Conservation (phyloP, 306 rosid species). For the Boehmeria nivea region DNA sequence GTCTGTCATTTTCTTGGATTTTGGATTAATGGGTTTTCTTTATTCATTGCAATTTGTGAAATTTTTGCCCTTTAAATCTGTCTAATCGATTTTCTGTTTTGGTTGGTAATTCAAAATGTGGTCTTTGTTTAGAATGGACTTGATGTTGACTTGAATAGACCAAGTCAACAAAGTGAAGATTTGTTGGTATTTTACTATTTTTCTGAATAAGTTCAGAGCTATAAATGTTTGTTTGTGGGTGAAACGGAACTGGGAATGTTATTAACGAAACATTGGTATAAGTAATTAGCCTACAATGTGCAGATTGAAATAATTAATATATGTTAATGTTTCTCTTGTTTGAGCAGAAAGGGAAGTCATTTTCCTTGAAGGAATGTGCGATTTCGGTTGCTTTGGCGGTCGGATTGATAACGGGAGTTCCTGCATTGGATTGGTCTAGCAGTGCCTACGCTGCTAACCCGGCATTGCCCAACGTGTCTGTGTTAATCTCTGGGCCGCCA, state of each 20-base stretch:
- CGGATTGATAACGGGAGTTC: slow-evolving; percentile 79
- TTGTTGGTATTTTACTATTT: no score
- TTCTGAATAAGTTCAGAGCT: no score
- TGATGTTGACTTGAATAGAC: no score
- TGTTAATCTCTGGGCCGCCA: slow-evolving; percentile 91
- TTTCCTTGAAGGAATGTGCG: slow-evolving; percentile 67
- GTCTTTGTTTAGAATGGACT: not conserved
- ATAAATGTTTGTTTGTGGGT: no score
- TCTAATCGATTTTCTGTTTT: not conserved
- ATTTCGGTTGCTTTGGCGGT: slow-evolving; percentile 72
- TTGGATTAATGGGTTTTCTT: slow-evolving; percentile 2
- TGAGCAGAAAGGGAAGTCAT: slow-evolving; percentile 47
- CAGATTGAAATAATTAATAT: not conserved
- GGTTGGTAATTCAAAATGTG: not conserved
- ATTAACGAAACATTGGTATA: no score
- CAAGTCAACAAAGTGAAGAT: no score
- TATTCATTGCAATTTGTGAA: not conserved
- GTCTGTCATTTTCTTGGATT: slow-evolving; percentile 23
- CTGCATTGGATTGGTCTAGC: slow-evolving; percentile 42
- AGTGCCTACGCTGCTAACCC: slow-evolving; percentile 64
- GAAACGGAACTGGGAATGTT: no score
- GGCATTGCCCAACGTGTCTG: slow-evolving; percentile 62
- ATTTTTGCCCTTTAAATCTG: not conserved
- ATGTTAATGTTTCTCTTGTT: slow-evolving; percentile 12
- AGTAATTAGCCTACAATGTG: not conserved